A percentile compares a stretch with the other conserved stretches of the same genome.
Evolutionary conservation across 2,329 filamentous ascomycete species (phyloP).

Genomic region (Westerdykella ornata): DNA sequence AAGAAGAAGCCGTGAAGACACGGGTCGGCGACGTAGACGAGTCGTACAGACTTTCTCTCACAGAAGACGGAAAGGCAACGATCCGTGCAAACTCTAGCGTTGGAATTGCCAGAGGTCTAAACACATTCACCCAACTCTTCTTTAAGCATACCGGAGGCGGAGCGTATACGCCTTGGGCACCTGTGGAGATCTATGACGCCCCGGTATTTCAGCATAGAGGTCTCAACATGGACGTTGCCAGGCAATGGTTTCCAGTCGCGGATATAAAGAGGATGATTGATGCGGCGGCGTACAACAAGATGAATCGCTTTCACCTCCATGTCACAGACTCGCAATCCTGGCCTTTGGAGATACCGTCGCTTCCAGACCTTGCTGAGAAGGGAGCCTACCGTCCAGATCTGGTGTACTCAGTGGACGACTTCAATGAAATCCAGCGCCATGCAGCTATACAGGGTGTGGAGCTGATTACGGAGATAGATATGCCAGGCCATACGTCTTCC

Average conservation of each 20-base stretch:
- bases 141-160: conserved; percentile 58
- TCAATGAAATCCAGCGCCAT: conserved; percentile 63
- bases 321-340: conserved; percentile 78
- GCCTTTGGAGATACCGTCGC: conserved; percentile 70
- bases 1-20: conserved; percentile 52
- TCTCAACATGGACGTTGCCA: conserved; percentile 68
- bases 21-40: conserved; percentile 62
- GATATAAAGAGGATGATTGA: conserved; percentile 72
- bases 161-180: conserved; percentile 63
- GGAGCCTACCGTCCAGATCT: conserved; percentile 65
- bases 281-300: conserved; percentile 68
- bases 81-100: conserved; percentile 61
- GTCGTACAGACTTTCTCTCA: conserved; percentile 63
- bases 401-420: conserved; percentile 60
- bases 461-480: conserved; percentile 70
- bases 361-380: conserved; percentile 64
- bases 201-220: conserved; percentile 73
- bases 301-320: conserved; percentile 77
- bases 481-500: conserved; percentile 69
- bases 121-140: conserved; percentile 74
- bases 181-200: conserved; percentile 63
- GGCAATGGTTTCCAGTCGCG: conserved; percentile 61
- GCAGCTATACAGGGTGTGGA: conserved; percentile 62
- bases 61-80: conserved; percentile 51
- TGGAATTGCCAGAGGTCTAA: conserved; percentile 66